phyloP scores from a whole-genome alignment of 2,329 filamentous ascomycete species.

The Penicillium crustosum region DNA sequence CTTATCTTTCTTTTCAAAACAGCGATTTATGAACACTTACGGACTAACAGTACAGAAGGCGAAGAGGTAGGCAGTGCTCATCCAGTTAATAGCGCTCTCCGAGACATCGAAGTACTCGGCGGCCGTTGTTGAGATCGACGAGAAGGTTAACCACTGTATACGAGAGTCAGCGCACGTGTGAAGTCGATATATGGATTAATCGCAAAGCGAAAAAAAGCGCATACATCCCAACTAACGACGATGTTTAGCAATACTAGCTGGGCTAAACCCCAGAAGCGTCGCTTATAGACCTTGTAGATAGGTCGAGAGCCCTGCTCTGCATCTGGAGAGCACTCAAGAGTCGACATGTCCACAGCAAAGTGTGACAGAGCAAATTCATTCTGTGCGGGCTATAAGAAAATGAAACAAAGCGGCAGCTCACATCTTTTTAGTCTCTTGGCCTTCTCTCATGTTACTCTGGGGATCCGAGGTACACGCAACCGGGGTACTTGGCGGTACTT shows the following conservation, averaged over 20 bases:
- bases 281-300: constrained; percentile 67
- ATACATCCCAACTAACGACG: constrained; percentile 91
- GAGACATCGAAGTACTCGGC: constrained; percentile 73
- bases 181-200: background rate
- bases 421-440: background rate
- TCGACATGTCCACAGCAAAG: constrained; percentile 7
- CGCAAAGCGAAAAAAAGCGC: constrained; percentile 32
- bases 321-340: constrained; percentile 9
- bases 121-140: constrained; percentile 73
- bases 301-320: constrained; percentile 20
- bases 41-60: constrained; percentile 75
- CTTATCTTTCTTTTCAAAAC: background rate
- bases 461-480: constrained; percentile 2
- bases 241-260: constrained; percentile 88
- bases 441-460: background rate
- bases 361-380: background rate
- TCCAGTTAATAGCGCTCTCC: constrained; percentile 84
- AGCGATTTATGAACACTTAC: constrained; percentile 33
- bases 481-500: constrained; percentile 9
- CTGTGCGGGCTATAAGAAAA: background rate
- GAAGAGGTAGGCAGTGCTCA: constrained; percentile 84
- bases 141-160: constrained; percentile 82
- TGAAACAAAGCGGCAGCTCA: background rate
- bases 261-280: constrained; percentile 82
- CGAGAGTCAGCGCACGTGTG: background rate